Evolutionary conservation across 306 rosid genomes (phyloP).

Genomic region (Bauhinia variegata): DNA sequence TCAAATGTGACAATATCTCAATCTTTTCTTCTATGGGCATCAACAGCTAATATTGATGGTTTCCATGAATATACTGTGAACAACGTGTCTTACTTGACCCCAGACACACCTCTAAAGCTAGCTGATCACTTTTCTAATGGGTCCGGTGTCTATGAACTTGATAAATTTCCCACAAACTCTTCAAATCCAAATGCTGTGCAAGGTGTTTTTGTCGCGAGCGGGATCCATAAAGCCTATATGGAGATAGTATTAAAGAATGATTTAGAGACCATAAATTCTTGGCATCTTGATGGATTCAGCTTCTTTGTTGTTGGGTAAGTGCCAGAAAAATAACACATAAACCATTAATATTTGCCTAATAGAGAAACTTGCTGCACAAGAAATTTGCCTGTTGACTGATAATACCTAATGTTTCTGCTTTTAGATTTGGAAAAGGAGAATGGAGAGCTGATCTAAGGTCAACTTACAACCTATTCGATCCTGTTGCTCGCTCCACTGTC

Average conservation of each 20-base stretch:
- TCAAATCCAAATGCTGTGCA: slow-evolving; percentile 44
- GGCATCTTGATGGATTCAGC: slow-evolving; percentile 86
- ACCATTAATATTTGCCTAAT: no score
- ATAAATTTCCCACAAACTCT: slow-evolving; percentile 53
- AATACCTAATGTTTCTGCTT: slow-evolving; percentile 10
- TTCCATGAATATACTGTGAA: slow-evolving; percentile 53
- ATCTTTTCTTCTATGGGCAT: slow-evolving; percentile 60
- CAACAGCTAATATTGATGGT: slow-evolving; percentile 34
- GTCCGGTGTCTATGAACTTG: slow-evolving; percentile 61
- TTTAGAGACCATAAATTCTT: slow-evolving; percentile 56
- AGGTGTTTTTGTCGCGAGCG: slow-evolving; percentile 68
- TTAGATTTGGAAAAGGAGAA: slow-evolving; percentile 55
- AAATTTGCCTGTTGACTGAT: background rate
- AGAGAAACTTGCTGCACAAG: background rate
- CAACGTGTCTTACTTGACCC: slow-evolving; percentile 71
- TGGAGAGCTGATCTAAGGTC: slow-evolving; percentile 42
- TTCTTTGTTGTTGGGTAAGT: slow-evolving; percentile 77
- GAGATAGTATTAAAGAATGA: slow-evolving; percentile 68
- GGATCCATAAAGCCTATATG: slow-evolving; percentile 67
- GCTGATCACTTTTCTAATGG: slow-evolving; percentile 69
- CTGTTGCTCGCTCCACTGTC: slow-evolving; percentile 58
- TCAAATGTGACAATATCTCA: slow-evolving; percentile 68
- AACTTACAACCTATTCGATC: slow-evolving; percentile 56
- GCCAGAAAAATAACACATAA: background rate
- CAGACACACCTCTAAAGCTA: slow-evolving; percentile 71